phyloP scores from a whole-genome alignment of 352 stramenopile species.

The Phytophthora fragariae region DNA sequence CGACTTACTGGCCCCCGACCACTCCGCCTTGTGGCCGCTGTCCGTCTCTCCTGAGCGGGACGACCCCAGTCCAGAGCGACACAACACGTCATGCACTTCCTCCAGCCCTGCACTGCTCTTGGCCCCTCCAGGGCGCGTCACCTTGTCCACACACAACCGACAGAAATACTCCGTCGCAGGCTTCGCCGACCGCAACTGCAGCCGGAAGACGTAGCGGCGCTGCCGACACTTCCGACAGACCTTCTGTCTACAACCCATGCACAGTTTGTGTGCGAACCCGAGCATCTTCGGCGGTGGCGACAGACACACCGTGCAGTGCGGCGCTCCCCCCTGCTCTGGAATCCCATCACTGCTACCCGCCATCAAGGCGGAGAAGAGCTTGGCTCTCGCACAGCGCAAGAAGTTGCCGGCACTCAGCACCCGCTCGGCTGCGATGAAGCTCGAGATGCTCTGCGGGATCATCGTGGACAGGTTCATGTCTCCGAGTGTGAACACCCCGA shows the following conservation, averaged over 20 bases:
- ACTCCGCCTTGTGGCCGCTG: slow-evolving; percentile 5
- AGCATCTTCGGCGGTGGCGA: slow-evolving; percentile 45
- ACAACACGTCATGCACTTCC: slow-evolving; percentile 44
- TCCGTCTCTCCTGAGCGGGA: slow-evolving; percentile 15
- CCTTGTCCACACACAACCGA: slow-evolving; percentile 53
- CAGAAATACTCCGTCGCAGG: slow-evolving; percentile 63
- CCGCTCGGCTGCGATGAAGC: slow-evolving; percentile 50
- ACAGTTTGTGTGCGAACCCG: slow-evolving; percentile 44
- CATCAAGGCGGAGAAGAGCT: slow-evolving; percentile 61
- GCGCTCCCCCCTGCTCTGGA: slow-evolving; percentile 25
- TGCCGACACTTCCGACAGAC: slow-evolving; percentile 59
- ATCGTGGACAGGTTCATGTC: slow-evolving; percentile 45
- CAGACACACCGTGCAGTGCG: slow-evolving; percentile 56
- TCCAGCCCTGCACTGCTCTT: slow-evolving; percentile 31
- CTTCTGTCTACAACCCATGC: slow-evolving; percentile 53
- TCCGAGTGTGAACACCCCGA: slow-evolving; percentile 64
- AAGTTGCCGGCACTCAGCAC: slow-evolving; percentile 58
- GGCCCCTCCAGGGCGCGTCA: slow-evolving; percentile 29
- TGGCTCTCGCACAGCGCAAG: slow-evolving; percentile 49
- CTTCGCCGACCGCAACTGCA: slow-evolving; percentile 52
- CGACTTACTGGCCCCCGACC: slow-evolving; percentile 19
- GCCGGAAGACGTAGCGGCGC: slow-evolving; percentile 54
- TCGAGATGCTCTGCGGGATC: slow-evolving; percentile 24
- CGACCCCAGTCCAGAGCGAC: slow-evolving; percentile 9
- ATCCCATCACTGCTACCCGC: slow-evolving; percentile 23